phyloP scores from a whole-genome alignment of 805 yeast species.

The Saccharomyces eubayanus region DNA sequence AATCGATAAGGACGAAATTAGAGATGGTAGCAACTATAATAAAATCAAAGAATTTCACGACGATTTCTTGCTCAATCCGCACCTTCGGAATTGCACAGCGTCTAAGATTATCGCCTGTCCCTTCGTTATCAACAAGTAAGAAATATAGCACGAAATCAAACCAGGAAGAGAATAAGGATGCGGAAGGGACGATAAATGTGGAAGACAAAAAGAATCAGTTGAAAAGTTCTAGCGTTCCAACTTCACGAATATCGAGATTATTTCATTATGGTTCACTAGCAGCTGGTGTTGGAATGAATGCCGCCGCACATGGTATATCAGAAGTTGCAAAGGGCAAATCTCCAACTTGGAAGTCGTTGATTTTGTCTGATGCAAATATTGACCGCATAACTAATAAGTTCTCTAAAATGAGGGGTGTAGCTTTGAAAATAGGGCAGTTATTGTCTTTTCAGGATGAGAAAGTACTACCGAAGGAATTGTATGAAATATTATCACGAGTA shows the following conservation, averaged over 20 bases:
- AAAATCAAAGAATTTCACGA: neutral
- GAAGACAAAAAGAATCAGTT: slow-evolving; percentile 5
- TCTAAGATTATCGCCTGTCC: neutral
- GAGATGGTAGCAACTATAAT: neutral
- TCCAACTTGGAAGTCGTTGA: slow-evolving; percentile 45
- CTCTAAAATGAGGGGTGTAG: slow-evolving; percentile 97
- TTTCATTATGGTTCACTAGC: slow-evolving; percentile 92
- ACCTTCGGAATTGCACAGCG: neutral
- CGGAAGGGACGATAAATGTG: neutral
- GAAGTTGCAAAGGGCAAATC: slow-evolving; percentile 51
- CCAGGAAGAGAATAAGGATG: neutral
- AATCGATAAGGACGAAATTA: neutral
- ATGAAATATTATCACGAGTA: slow-evolving; percentile 68
- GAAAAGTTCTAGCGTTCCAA: slow-evolving; percentile 61
- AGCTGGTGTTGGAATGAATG: slow-evolving; percentile 82
- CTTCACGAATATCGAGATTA: slow-evolving; percentile 76
- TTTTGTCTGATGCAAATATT: slow-evolving; percentile 74
- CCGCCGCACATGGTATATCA: slow-evolving; percentile 66
- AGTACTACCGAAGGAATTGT: slow-evolving; percentile 77
- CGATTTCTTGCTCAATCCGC: neutral
- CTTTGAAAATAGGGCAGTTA: slow-evolving; percentile 94
- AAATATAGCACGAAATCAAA: neutral
- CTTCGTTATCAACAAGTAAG: neutral
- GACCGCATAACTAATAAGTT: slow-evolving; percentile 83
- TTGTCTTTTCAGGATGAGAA: slow-evolving; percentile 87